A percentile compares a stretch with the other conserved stretches of the same genome.
phyloP scores from a whole-genome alignment of 495 filamentous ascomycete species.

The Daldinia loculata region DNA sequence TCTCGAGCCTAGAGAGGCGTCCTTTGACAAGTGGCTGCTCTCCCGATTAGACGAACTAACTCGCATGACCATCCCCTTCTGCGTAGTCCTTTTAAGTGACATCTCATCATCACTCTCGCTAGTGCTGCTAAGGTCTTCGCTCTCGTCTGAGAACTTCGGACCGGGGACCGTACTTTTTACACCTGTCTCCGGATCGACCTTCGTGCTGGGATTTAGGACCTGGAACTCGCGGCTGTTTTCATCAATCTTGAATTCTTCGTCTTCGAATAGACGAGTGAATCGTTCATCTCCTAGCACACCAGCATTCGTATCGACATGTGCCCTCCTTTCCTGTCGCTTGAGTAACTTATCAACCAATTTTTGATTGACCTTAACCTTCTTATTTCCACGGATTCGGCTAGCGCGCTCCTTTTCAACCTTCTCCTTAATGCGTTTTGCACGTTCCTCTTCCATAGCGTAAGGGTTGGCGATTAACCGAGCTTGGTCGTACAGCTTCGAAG shows the following conservation, averaged over 20 bases:
- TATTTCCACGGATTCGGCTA: slow-evolving; percentile 88
- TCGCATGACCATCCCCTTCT: slow-evolving; percentile 63
- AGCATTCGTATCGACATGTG: slow-evolving; percentile 66
- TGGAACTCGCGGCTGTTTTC: slow-evolving; percentile 89
- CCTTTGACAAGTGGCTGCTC: slow-evolving; percentile 62
- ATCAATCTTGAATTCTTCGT: slow-evolving; percentile 91
- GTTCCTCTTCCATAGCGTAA: slow-evolving; percentile 88
- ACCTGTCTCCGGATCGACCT: slow-evolving; percentile 46
- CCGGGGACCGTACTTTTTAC: slow-evolving; percentile 22
- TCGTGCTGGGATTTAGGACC: slow-evolving; percentile 83
- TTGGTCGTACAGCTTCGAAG: slow-evolving; percentile 91
- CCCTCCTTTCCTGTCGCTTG: slow-evolving; percentile 80
- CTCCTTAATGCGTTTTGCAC: slow-evolving; percentile 84
- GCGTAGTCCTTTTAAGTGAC: slow-evolving; percentile 48
- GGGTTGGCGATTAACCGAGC: slow-evolving; percentile 92
- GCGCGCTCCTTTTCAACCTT: slow-evolving; percentile 95
- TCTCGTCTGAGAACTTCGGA: slow-evolving; percentile 40
- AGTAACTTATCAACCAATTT: slow-evolving; percentile 84
- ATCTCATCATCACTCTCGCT: slow-evolving; percentile 52
- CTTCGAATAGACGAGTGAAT: slow-evolving; percentile 89
- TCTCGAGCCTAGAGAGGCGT: slow-evolving; percentile 76
- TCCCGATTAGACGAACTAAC: slow-evolving; percentile 71
- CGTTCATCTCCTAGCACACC: slow-evolving; percentile 81
- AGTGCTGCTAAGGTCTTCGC: slow-evolving; percentile 55
- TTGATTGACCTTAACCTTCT: slow-evolving; percentile 91